A percentile compares a stretch with the other conserved stretches of the same genome.
phyloP scores from a whole-genome alignment of 2,329 filamentous ascomycete genomes.

The Beauveria caledonica region DNA sequence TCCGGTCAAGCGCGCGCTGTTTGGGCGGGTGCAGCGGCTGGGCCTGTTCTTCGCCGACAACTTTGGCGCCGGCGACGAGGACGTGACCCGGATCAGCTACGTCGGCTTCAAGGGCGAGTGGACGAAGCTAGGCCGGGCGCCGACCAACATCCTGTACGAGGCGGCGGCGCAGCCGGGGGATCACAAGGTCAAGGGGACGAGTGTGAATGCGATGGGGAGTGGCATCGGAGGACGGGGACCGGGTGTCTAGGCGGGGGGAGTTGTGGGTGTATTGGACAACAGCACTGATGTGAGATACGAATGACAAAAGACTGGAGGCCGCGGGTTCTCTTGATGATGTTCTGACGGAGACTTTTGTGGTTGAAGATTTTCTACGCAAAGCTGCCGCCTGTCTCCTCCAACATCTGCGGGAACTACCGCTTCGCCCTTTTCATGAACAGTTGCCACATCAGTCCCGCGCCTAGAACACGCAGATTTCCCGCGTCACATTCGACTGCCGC shows the following conservation, averaged over 20 bases:
- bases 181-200: conserved; percentile 59
- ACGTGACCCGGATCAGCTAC: conserved; percentile 72
- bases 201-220: conserved; percentile 46
- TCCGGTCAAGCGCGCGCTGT: conserved; percentile 77
- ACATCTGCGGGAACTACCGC: background rate
- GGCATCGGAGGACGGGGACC: conserved; percentile 39
- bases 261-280: background rate
- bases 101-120: conserved; percentile 92
- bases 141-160: conserved; percentile 84
- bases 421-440: background rate
- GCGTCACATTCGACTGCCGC: background rate
- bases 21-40: conserved; percentile 75
- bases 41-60: conserved; percentile 90
- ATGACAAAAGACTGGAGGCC: background rate
- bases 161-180: conserved; percentile 86
- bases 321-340: background rate
- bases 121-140: conserved; percentile 65
- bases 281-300: background rate
- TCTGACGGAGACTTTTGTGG: background rate
- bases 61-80: conserved; percentile 71
- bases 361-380: background rate
- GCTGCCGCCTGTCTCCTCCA: background rate
- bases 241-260: conserved; percentile 15
- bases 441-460: background rate
- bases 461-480: background rate